Conservation (phyloP, 2,329 filamentous ascomycete species). For the Chaetomiaceae sp. region DNA sequence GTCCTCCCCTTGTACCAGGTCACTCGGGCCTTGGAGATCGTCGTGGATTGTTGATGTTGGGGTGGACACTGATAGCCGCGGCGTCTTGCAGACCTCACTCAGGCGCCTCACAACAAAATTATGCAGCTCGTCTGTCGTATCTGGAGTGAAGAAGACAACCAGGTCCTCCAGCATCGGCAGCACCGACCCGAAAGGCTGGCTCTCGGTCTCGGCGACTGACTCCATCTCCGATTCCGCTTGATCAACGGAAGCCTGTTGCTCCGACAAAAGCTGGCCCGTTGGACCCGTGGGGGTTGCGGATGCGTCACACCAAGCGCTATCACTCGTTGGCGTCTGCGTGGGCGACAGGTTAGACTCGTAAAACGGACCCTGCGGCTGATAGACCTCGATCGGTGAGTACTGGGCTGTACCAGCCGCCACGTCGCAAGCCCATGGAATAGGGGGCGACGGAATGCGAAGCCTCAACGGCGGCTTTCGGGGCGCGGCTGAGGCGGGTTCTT, state of each 20-base stretch:
- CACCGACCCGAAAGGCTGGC: slow-evolving; percentile 38
- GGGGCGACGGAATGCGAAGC: slow-evolving; percentile 19
- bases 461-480: slow-evolving; percentile 12
- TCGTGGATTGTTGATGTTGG: not conserved
- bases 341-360: not conserved
- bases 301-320: not conserved
- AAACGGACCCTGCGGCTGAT: not conserved
- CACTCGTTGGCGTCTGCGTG: not conserved
- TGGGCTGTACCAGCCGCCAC: not conserved
- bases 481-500: slow-evolving; percentile 1
- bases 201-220: not conserved
- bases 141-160: slow-evolving; percentile 50
- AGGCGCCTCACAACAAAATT: slow-evolving; percentile 46
- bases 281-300: not conserved
- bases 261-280: not conserved
- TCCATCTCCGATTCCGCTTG: not conserved
- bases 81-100: slow-evolving; percentile 34
- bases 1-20: not conserved
- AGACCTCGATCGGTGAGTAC: not conserved
- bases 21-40: not conserved
- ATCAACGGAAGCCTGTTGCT: not conserved
- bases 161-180: slow-evolving; percentile 54
- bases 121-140: slow-evolving; percentile 39
- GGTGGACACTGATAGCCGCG: not conserved
- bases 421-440: slow-evolving; percentile 16